A percentile compares a stretch with the other conserved stretches of the same genome.
Conservation (phyloP, 2,329 filamentous ascomycete species). For the Bipolaris oryzae region DNA sequence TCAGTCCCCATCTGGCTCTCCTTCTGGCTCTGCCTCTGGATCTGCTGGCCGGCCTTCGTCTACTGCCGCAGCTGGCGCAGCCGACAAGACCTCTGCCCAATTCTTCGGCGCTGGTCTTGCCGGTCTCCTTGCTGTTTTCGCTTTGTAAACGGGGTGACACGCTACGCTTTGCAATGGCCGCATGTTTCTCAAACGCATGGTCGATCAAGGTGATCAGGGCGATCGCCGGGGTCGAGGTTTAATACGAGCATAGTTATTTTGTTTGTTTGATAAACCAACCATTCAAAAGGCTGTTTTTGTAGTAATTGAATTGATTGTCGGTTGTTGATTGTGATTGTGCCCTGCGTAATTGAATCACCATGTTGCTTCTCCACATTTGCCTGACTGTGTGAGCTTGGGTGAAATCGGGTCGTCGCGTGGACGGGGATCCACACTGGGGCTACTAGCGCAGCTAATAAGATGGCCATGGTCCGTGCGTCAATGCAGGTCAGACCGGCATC, state of each 20-base stretch:
- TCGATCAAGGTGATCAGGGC: neutral
- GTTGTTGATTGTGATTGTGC: neutral
- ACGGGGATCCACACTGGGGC: slow-evolving; percentile 14
- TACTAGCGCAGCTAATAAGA: slow-evolving; percentile 14
- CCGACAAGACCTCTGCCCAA: slow-evolving; percentile 37
- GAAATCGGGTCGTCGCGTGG: slow-evolving; percentile 10
- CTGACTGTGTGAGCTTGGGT: neutral
- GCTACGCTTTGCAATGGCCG: neutral
- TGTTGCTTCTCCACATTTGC: slow-evolving; percentile 1
- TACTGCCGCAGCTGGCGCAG: slow-evolving; percentile 45
- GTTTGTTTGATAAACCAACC: neutral
- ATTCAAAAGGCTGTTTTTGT: neutral
- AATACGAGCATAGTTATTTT: neutral
- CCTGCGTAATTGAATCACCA: neutral
- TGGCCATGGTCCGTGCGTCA: slow-evolving; percentile 14
- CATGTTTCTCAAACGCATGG: slow-evolving; percentile 1
- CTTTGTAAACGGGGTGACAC: slow-evolving; percentile 35
- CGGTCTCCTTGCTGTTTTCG: slow-evolving; percentile 48
- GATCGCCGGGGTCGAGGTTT: slow-evolving; percentile 1
- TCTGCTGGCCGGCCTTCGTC: slow-evolving; percentile 28
- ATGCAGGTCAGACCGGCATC: slow-evolving; percentile 22
- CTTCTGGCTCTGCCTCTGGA: slow-evolving; percentile 15
- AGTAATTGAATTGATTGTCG: neutral
- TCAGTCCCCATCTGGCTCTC: neutral
- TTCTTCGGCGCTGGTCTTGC: slow-evolving; percentile 44